A percentile compares a stretch with the other conserved stretches of the same genome.
Evolutionary conservation across 2,329 filamentous ascomycete species (phyloP).

Genomic region (Paecilomyces niveus): DNA sequence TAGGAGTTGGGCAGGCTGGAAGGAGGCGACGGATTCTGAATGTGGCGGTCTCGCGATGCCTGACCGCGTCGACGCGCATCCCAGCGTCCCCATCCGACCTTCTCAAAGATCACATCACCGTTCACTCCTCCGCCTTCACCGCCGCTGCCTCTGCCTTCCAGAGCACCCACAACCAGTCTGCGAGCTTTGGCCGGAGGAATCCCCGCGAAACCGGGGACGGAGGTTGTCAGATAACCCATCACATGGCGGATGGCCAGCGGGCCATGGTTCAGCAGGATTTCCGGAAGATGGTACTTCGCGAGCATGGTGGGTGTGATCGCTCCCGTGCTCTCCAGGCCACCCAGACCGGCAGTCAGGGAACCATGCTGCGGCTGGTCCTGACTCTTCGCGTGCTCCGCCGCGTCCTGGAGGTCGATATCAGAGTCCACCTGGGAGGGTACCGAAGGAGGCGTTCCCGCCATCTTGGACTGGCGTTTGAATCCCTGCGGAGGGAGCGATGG

Average conservation of each 20-base stretch:
- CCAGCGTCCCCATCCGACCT: slow-evolving; percentile 97
- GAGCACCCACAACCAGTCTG: slow-evolving; percentile 80
- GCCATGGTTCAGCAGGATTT: slow-evolving; percentile 82
- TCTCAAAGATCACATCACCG: slow-evolving; percentile 65
- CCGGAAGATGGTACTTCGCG: slow-evolving; percentile 82
- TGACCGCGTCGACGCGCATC: slow-evolving; percentile 71
- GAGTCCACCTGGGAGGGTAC: slow-evolving; percentile 60
- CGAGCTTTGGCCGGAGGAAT: slow-evolving; percentile 87
- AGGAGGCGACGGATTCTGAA: slow-evolving; percentile 38
- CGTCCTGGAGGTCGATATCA: slow-evolving; percentile 77
- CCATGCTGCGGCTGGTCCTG: slow-evolving; percentile 33
- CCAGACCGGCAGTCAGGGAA: slow-evolving; percentile 37
- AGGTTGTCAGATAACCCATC: slow-evolving; percentile 88
- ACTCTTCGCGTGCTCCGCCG: slow-evolving; percentile 44
- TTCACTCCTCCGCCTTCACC: slow-evolving; percentile 48
- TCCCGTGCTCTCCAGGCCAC: slow-evolving; percentile 63
- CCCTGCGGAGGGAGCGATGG: slow-evolving; percentile 77
- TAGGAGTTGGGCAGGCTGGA: slow-evolving; percentile 44
- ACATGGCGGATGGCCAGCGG: slow-evolving; percentile 91
- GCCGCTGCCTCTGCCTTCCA: slow-evolving; percentile 67
- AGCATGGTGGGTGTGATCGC: slow-evolving; percentile 79
- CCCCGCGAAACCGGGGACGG: slow-evolving; percentile 83
- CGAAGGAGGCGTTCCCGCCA: slow-evolving; percentile 35
- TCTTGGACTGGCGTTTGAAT: slow-evolving; percentile 55
- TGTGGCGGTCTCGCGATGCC: slow-evolving; percentile 28